Evolutionary conservation across 2,329 filamentous ascomycete genomes (phyloP).

Genomic region (Aspergillus glaucus): DNA sequence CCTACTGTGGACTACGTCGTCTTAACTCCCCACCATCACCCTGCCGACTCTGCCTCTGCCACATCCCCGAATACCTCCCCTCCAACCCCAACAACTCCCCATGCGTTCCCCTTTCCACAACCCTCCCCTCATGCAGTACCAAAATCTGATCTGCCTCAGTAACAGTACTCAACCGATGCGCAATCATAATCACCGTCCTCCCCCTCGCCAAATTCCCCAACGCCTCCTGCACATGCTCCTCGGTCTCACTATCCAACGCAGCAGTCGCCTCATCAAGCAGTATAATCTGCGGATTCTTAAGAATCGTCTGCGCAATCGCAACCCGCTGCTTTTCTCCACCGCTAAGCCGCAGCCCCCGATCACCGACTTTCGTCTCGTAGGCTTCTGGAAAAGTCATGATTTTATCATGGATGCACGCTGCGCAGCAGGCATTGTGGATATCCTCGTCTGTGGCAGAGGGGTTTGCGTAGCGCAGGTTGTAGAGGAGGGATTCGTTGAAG

Average conservation of each 20-base stretch:
- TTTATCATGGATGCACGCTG: slow-evolving; percentile 87
- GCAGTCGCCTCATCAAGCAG: slow-evolving; percentile 91
- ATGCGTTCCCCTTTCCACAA: slow-evolving; percentile 73
- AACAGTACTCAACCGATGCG: slow-evolving; percentile 79
- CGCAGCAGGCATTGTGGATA: slow-evolving; percentile 72
- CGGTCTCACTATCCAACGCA: slow-evolving; percentile 83
- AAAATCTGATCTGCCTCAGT: slow-evolving; percentile 80
- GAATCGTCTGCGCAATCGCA: slow-evolving; percentile 84
- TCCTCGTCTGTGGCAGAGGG: slow-evolving; percentile 73
- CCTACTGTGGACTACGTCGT: too few species aligned
- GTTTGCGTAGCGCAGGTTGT: slow-evolving; percentile 87
- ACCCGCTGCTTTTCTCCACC: slow-evolving; percentile 92
- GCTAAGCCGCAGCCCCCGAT: slow-evolving; percentile 77
- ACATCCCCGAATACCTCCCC: slow-evolving; percentile 77
- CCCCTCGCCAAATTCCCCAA: slow-evolving; percentile 74
- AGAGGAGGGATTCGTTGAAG: slow-evolving; percentile 93
- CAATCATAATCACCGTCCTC: slow-evolving; percentile 91
- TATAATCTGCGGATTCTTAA: slow-evolving; percentile 87
- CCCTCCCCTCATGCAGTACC: slow-evolving; percentile 66
- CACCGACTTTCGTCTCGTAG: slow-evolving; percentile 85
- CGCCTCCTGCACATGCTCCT: slow-evolving; percentile 86
- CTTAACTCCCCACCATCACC: too few species aligned
- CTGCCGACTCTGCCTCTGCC: slow-evolving; percentile 72
- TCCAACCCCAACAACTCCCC: slow-evolving; percentile 63
- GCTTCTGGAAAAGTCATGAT: slow-evolving; percentile 83